Base-by-base conservation (phyloP, 306 rosid species). In the Medicago arabica region DNA sequence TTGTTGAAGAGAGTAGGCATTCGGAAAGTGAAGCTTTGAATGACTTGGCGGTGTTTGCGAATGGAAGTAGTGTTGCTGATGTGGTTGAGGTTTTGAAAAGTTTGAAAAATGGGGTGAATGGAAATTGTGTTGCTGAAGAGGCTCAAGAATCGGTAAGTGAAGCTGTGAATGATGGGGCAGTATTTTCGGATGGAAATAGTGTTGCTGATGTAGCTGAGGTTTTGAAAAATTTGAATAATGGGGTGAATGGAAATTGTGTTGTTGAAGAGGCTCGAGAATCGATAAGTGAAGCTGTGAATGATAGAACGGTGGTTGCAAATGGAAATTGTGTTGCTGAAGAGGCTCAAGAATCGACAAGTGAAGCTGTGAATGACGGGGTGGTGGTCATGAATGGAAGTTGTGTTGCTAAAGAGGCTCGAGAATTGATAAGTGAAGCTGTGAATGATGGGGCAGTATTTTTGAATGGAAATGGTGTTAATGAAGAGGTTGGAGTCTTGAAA, bases 91-190 rank as follows among this genome's bases (percentile, higher is more conserved):
- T 69, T 51, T 70, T 23, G 59, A 36, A 39, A 54, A 61, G 43
- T 19, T 79, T 72, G 9, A 74, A 72, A 76, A 86, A 71, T 74
- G 89, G 77, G 43, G 18, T 69, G 75, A 65, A 40, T 80, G 55
- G 74, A 63, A 75, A 59, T 82, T 80, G 68, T 72, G 57, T 72
- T 78, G 63, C 51, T 31, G 76, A 81, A 61, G 75, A 75, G 28
- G 77, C 67, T 58, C 74, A 75, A 54, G 68, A 39, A 62, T 71
- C 34, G 46, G 38, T 57, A 47, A 46, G 36, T 15, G 71, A 18
- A 67, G 76, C 69, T 41, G 72, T 79, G 11, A 75, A 43, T 66
- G 83, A 79, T 71, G 86, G 76, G 65, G 16, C 69, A 59, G 72
- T 47, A 2, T 38, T 16, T 64, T 6, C n/a, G 3, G 0, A 38